Evolutionary conservation across 2,329 filamentous ascomycete genomes (phyloP), one percentile per base, ranked within the genome.

Genomic region (Cladophialophora psammophila): DNA sequence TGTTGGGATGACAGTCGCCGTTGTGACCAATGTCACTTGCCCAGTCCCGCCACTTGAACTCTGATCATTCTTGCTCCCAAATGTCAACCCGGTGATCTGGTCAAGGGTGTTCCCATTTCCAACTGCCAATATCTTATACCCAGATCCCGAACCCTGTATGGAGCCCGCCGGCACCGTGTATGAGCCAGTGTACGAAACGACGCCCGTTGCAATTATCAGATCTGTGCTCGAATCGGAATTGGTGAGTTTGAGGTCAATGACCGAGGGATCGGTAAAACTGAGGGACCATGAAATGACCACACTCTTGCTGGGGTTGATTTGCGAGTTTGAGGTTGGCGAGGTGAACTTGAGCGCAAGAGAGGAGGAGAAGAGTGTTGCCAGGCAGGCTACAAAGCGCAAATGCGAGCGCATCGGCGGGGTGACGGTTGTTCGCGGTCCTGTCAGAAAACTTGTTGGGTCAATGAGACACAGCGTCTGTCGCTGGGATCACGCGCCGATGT

Each of bases 181-280:
- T 3, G 55, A 34, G 38, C 57, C 64, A n/a, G 56, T 38, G 52
- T 57, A 64, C 42, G 64, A 42, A 12, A 65, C 55, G 12, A 69
- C 61, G 2, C 62, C 62, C 8, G 60, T 67, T 8, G 64, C 67
- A 7, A 69, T 52, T 12, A 59, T 64, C 4, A 67, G 20, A 55
- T 65, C 53, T 5, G 50, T 63, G 45, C 52, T 59, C 20, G 59
- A 31, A 67, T 75, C 74, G 60, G 78, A 73, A 65, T 82, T 80
- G 72, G 80, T 78, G n/a, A 83, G 74, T 50, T 78, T 72, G 70
- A 83, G 78, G 64, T 76, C 74, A 71, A 83, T 78, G 6, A 74
- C 74, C 3, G 73, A 59, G 0, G 80, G 78, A 63, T 83, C 81
- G 50, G 79, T 72, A 64, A 67, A 69, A 64, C 69, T 69, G 55